Conservation (phyloP, 225 moss, liverwort and hornwort species). For the Straminergon stramineum region DNA sequence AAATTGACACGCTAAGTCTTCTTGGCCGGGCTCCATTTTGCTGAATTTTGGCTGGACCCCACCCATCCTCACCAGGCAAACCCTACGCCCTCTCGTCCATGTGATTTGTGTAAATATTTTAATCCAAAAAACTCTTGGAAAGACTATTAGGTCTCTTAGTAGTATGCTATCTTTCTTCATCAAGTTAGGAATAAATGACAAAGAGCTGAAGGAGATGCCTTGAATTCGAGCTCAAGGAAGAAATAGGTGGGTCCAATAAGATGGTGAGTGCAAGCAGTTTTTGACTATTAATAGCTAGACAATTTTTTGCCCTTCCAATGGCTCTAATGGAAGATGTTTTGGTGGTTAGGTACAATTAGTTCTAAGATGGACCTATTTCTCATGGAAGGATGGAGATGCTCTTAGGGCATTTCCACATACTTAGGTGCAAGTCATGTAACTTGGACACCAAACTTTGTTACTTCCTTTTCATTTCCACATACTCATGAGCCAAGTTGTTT, state of each 20-base stretch:
- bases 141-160: too few relatives aligned
- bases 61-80: too few relatives aligned
- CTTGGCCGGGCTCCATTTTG: neutral
- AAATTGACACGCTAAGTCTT: neutral
- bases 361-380: neutral
- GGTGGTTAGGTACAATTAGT: too few relatives aligned
- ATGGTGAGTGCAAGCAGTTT: accelerated
- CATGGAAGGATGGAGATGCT: neutral
- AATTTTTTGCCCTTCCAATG: too few relatives aligned
- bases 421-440: neutral
- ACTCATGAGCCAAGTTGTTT: neutral
- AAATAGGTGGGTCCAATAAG: accelerated
- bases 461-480: neutral
- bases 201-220: too few relatives aligned
- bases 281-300: accelerated
- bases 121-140: neutral
- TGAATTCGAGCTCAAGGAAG: neutral
- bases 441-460: neutral
- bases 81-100: too few relatives aligned
- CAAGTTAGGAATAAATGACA: too few relatives aligned
- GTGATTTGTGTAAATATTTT: neutral
- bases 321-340: too few relatives aligned
- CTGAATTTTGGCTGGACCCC: neutral
- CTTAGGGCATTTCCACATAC: neutral
- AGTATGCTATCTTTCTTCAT: neutral